Percentiles rank a stretch among this genome's conserved stretches.
Evolutionary conservation across 179 eudicot genomes (phyloP).

Genomic region (Vitellaria paradoxa): DNA sequence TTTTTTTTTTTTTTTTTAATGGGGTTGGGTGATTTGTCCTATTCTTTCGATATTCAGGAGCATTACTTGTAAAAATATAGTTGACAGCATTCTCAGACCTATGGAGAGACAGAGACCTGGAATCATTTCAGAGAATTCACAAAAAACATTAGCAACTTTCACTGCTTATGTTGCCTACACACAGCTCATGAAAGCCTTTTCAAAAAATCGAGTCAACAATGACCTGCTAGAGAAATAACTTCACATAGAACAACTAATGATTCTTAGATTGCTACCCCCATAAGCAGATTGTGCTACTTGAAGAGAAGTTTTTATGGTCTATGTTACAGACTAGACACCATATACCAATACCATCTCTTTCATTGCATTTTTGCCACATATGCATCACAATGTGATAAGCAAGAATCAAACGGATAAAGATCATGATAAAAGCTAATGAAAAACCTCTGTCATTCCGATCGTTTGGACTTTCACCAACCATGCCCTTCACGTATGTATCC

Average conservation of each 20-base stretch:
- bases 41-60: not conserved
- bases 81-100: not conserved
- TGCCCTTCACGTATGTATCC: slow-evolving; percentile 89
- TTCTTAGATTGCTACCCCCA: not conserved
- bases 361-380: not conserved
- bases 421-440: slow-evolving; percentile 9
- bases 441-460: slow-evolving; percentile 97
- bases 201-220: not conserved
- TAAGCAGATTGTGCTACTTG: not conserved
- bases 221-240: not conserved
- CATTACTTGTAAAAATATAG: not conserved
- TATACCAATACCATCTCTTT: not conserved
- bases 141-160: slow-evolving; percentile 3
- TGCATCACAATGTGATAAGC: not conserved
- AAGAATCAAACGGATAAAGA: slow-evolving; percentile 5
- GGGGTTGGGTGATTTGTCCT: no score
- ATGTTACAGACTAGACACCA: not conserved
- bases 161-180: not conserved
- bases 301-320: not conserved
- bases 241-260: not conserved
- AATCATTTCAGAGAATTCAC: not conserved
- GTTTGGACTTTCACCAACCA: slow-evolving; percentile 93
- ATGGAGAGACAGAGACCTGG: not conserved
- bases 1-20: no score
- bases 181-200: slow-evolving; percentile 1